A percentile compares a stretch with the other conserved stretches of the same genome.
Conservation (phyloP, 139 green algal genomes). For the Trebouxia sp. region DNA sequence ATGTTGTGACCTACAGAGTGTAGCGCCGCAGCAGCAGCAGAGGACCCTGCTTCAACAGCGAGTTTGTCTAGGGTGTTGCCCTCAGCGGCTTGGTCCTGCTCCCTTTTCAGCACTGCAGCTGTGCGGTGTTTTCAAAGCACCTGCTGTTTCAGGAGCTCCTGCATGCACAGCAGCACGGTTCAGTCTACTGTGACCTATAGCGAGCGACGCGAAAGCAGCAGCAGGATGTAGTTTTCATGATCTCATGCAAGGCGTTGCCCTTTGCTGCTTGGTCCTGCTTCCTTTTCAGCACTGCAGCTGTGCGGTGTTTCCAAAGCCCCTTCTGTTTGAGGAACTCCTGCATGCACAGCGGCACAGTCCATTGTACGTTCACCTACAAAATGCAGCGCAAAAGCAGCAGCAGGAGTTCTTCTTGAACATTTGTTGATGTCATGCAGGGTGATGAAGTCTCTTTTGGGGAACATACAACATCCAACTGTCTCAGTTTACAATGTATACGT, state of each 20-base stretch:
- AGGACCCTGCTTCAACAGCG: background rate
- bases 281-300: background rate
- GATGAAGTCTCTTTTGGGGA: too few species aligned
- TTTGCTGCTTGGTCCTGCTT: background rate
- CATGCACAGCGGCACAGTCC: background rate
- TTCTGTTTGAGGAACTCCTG: constrained; percentile 3
- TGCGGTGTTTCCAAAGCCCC: background rate
- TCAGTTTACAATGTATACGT: too few species aligned
- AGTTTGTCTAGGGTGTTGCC: constrained; percentile 35
- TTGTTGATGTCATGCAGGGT: too few species aligned
- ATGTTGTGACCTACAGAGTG: too few species aligned
- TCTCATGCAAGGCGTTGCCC: background rate
- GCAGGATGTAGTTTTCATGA: too few species aligned
- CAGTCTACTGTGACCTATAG: too few species aligned
- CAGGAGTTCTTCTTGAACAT: too few species aligned
- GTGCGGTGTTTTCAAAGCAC: background rate
- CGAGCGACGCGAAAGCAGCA: too few species aligned
- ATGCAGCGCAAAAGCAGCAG: too few species aligned
- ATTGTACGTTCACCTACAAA: too few species aligned
- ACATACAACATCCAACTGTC: too few species aligned
- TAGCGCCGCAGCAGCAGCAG: background rate
- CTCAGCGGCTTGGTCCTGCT: background rate
- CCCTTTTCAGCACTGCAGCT: background rate
- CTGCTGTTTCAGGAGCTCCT: background rate
- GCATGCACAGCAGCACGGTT: background rate